Evolutionary conservation across 2,329 filamentous ascomycete genomes (phyloP).

Genomic region (Aspergillus felis): DNA sequence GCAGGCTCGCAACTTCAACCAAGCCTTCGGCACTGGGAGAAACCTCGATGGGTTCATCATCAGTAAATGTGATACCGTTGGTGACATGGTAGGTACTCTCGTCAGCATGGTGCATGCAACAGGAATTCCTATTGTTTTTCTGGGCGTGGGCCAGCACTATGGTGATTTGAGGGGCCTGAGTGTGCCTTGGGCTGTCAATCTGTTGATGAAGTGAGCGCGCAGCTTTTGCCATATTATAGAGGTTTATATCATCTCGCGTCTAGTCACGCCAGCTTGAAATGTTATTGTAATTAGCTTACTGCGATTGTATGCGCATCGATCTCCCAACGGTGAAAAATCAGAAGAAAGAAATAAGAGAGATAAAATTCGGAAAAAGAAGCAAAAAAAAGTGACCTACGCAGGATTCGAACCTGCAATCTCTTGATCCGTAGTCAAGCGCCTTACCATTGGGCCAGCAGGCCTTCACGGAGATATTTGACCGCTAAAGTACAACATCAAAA

Average conservation of each 20-base stretch:
- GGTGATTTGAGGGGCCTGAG: conserved; percentile 61
- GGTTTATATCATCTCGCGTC: not conserved
- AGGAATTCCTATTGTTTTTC: conserved; percentile 89
- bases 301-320: not conserved
- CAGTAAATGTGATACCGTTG: conserved; percentile 96
- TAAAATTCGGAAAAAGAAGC: not conserved
- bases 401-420: conserved; percentile 49
- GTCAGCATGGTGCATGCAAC: conserved; percentile 98
- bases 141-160: conserved; percentile 70
- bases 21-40: conserved; percentile 76
- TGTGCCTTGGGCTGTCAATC: conserved; percentile 59
- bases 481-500: no score
- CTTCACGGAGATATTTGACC: not conserved
- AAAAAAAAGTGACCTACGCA: conserved; percentile 30
- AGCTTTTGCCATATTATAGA: not conserved
- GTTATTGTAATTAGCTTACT: not conserved
- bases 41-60: conserved; percentile 96
- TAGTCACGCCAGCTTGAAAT: not conserved
- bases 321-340: no score
- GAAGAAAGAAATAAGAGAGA: no score
- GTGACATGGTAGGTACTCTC: conserved; percentile 95
- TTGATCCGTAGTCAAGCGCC: conserved; percentile 52
- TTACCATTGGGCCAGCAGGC: conserved; percentile 44
- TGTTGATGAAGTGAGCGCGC: conserved; percentile 51
- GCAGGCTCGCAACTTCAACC: conserved; percentile 94